A percentile compares a stretch with the other conserved stretches of the same genome.
These are phyloP conservation scores for Beauveria medogensis DNA, from an alignment of 2,329 filamentous ascomycete genomes.

Conservation along the genomic window DNA sequence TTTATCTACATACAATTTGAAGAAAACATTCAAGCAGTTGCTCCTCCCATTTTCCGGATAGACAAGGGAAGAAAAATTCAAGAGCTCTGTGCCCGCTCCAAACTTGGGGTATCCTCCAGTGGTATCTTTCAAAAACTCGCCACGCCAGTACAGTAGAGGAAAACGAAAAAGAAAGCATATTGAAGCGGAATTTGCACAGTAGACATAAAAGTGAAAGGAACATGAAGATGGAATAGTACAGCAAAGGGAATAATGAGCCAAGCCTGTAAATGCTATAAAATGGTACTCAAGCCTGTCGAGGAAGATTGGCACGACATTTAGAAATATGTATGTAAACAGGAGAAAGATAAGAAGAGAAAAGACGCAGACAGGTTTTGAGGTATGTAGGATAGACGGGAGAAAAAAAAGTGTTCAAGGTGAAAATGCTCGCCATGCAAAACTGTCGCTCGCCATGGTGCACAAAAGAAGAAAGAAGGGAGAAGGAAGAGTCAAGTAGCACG, in stretches of 20 bases:
- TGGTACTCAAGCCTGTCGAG: neutral
- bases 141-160: neutral
- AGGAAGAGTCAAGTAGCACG: neutral
- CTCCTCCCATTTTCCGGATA: neutral
- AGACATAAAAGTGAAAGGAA: neutral
- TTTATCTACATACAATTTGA: neutral
- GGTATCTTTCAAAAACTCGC: neutral
- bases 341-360: neutral
- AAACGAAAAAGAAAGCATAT: neutral
- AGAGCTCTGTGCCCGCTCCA: neutral
- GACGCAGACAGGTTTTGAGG: neutral
- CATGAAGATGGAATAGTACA: conserved; percentile 1
- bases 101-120: conserved; percentile 8
- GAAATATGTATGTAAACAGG: neutral
- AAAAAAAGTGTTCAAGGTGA: neutral
- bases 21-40: neutral
- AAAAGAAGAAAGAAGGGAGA: neutral
- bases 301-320: neutral
- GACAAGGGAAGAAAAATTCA: neutral
- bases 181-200: neutral
- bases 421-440: conserved; percentile 7
- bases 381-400: neutral
- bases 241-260: neutral
- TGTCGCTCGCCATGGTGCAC: conserved; percentile 1
- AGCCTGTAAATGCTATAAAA: conserved; percentile 1